phyloP scores from a whole-genome alignment of 2,329 filamentous ascomycete genomes.

The Ceratocystis variospora region DNA sequence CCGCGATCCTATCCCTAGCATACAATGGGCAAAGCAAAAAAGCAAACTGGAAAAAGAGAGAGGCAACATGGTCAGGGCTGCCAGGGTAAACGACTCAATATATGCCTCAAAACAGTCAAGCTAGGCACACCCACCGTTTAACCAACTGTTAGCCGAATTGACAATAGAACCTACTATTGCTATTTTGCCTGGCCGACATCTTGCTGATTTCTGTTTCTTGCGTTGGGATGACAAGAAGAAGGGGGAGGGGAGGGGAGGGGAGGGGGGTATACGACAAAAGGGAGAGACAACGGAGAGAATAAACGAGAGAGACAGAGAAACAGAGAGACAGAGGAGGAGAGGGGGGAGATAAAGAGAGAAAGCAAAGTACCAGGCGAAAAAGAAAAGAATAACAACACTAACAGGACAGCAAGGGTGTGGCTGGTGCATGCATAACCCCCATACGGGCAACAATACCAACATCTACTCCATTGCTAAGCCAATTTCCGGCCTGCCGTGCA shows the following conservation, averaged over 20 bases:
- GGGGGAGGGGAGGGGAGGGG: background rate
- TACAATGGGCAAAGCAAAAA: background rate
- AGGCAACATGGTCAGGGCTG: background rate
- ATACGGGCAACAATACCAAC: too few species aligned
- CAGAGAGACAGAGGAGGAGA: too few species aligned
- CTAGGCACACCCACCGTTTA: background rate
- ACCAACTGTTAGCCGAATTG: background rate
- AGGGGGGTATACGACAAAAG: background rate
- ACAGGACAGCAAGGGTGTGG: too few species aligned
- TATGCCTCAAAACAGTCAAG: conserved; percentile 1
- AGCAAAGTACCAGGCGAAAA: too few species aligned
- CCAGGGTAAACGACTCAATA: background rate
- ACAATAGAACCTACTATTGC: background rate
- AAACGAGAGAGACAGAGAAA: too few species aligned
- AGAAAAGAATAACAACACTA: too few species aligned
- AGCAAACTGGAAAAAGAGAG: background rate
- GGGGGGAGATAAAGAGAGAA: too few species aligned
- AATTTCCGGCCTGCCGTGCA: background rate
- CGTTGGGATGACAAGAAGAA: background rate
- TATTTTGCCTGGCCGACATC: background rate
- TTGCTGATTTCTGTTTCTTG: too few species aligned
- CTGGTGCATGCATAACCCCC: too few species aligned
- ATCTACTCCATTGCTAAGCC: background rate
- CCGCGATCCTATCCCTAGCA: background rate
- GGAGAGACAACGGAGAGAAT: too few species aligned